Percentiles rank a stretch among this genome's conserved stretches.
Conservation (phyloP, 352 stramenopile genomes). For the Globisporangium iwayamae region DNA sequence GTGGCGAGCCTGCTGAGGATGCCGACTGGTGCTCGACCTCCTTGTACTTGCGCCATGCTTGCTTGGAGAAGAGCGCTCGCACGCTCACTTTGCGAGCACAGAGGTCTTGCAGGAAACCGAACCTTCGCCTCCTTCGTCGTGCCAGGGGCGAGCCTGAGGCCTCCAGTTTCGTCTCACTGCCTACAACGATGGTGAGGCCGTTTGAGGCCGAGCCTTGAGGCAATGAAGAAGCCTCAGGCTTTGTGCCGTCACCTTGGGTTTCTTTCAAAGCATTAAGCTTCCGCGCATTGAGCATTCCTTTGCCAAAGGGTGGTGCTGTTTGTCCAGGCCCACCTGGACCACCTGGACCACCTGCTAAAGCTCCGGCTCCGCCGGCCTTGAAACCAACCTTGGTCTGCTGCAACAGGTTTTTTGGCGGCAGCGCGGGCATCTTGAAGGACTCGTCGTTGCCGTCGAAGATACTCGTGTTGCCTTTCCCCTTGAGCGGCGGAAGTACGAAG, state of each 20-base stretch:
- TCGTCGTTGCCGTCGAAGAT: constrained; percentile 56
- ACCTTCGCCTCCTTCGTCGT: constrained; percentile 21
- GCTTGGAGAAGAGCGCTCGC: constrained; percentile 38
- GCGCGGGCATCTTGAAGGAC: constrained; percentile 77
- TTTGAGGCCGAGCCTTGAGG: background rate
- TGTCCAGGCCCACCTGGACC: background rate
- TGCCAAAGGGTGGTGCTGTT: background rate
- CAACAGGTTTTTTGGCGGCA: constrained; percentile 52
- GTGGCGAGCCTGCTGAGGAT: constrained; percentile 13
- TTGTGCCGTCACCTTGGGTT: background rate
- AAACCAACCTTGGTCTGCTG: constrained; percentile 12
- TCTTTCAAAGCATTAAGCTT: constrained; percentile 13
- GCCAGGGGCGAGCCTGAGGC: constrained; percentile 11
- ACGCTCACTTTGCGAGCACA: constrained; percentile 29
- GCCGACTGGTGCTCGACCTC: constrained; percentile 28
- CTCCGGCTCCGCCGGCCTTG: constrained; percentile 11
- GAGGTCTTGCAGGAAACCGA: constrained; percentile 36
- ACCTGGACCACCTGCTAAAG: background rate
- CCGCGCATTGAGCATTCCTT: constrained; percentile 1
- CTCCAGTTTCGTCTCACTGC: background rate
- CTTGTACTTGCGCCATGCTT: constrained; percentile 59
- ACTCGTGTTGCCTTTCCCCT: constrained; percentile 49
- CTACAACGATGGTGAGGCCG: constrained; percentile 1
- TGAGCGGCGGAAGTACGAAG: constrained; percentile 76
- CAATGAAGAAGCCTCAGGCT: background rate